Percentiles rank a stretch among this genome's conserved stretches.
Conservation (phyloP, 345 rosid species). For the Salix purpurea region DNA sequence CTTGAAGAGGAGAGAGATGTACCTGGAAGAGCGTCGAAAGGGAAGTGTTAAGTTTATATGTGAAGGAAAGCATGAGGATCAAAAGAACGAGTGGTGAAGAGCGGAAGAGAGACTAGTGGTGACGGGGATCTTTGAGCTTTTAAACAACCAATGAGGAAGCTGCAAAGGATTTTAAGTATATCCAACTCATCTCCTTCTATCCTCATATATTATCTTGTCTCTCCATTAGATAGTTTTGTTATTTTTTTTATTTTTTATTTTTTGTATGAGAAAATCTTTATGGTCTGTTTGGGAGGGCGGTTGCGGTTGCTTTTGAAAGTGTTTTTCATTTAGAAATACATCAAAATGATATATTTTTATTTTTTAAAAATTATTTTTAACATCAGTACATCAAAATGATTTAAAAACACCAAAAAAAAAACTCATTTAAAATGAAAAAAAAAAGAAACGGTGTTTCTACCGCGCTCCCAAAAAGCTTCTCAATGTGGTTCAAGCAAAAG, state of each 20-base stretch:
- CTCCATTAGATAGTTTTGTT: neutral
- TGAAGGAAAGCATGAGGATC: slow-evolving; percentile 19
- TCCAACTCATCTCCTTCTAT: slow-evolving; percentile 58
- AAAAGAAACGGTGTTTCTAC: too few species aligned
- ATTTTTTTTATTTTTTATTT: neutral
- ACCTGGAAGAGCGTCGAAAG: slow-evolving; percentile 15
- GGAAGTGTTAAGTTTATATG: slow-evolving; percentile 14
- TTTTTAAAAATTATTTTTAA: too few species aligned
- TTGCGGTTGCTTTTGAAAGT: too few species aligned
- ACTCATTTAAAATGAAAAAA: too few species aligned
- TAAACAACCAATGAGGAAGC: slow-evolving; percentile 53
- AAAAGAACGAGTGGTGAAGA: slow-evolving; percentile 27
- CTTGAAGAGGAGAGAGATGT: neutral
- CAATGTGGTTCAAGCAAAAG: neutral
- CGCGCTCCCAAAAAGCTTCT: too few species aligned
- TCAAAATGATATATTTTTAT: too few species aligned
- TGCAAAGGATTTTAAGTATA: slow-evolving; percentile 60
- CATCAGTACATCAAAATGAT: too few species aligned
- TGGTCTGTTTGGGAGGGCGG: too few species aligned
- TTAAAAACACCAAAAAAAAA: too few species aligned
- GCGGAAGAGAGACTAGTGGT: slow-evolving; percentile 18
- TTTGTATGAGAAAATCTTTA: neutral
- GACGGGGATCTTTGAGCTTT: slow-evolving; percentile 37
- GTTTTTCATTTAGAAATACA: too few species aligned
- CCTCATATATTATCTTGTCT: slow-evolving; percentile 42